These are phyloP conservation scores for Verticillium isaacii DNA, from an alignment of 2,329 filamentous ascomycete genomes.

Conservation along the genomic window DNA sequence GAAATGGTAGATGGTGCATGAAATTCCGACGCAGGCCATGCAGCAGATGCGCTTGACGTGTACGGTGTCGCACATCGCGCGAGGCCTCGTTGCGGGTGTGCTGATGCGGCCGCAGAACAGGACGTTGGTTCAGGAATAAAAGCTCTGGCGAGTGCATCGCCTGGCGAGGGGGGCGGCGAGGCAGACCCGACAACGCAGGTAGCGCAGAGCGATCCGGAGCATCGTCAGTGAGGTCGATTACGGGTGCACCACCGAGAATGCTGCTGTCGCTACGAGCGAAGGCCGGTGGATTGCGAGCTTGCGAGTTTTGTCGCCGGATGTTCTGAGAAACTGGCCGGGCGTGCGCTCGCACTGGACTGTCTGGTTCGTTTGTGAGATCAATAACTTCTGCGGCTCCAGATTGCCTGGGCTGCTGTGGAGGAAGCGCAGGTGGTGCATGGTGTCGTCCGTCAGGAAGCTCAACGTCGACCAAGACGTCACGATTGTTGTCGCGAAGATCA, in stretches of 20 bases:
- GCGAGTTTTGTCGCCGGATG: conserved; percentile 35
- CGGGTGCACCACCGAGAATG: conserved; percentile 24
- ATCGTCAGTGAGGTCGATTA: conserved; percentile 52
- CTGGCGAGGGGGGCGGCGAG: not conserved
- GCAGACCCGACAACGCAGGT: not conserved
- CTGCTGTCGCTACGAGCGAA: conserved; percentile 41
- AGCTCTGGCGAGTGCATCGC: conserved; percentile 1
- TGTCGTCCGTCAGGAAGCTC: conserved; percentile 8
- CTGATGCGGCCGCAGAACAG: not conserved
- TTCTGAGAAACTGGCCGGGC: conserved; percentile 20
- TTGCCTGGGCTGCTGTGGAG: conserved; percentile 3
- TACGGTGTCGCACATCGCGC: not conserved
- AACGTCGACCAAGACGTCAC: conserved; percentile 21
- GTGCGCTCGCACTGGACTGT: conserved; percentile 31
- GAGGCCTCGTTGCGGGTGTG: not conserved
- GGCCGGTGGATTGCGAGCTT: conserved; percentile 32
- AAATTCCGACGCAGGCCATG: not conserved
- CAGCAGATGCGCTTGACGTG: not conserved
- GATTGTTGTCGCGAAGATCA: conserved; percentile 9
- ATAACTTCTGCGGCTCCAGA: conserved; percentile 30
- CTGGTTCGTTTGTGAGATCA: conserved; percentile 46
- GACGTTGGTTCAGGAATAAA: not conserved
- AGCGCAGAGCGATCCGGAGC: conserved; percentile 25
- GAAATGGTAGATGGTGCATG: not conserved
- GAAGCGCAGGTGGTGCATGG: not conserved